phyloP scores from a whole-genome alignment of 108 stramenopile species.

The Cylindrotheca closterium region DNA sequence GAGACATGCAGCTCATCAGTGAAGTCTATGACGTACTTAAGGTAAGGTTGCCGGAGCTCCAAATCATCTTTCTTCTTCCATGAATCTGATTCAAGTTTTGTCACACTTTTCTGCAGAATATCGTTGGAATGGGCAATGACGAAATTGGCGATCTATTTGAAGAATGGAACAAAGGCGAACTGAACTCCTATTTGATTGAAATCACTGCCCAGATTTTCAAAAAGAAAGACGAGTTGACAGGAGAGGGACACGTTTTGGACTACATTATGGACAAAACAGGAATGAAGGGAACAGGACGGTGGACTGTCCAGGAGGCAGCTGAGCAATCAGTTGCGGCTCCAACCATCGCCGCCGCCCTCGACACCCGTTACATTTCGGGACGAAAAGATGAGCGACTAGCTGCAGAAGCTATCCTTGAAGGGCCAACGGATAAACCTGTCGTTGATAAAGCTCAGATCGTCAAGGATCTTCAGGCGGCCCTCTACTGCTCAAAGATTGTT shows the following conservation, averaged over 20 bases:
- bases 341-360: constrained; percentile 95
- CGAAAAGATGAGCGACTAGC: constrained; percentile 92
- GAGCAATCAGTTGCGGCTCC: constrained; percentile 95
- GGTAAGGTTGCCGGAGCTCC: constrained; percentile 4
- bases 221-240: constrained; percentile 82
- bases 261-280: constrained; percentile 97
- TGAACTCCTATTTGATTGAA: constrained; percentile 95
- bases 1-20: constrained; percentile 98
- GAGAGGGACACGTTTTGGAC: constrained; percentile 83
- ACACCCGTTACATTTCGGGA: constrained; percentile 88
- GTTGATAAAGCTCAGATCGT: constrained; percentile 90
- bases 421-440: constrained; percentile 73
- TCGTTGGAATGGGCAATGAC: constrained; percentile 88
- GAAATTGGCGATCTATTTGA: constrained; percentile 91
- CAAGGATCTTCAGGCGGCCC: constrained; percentile 87
- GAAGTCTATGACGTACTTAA: constrained; percentile 95
- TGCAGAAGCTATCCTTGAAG: constrained; percentile 79
- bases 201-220: constrained; percentile 92
- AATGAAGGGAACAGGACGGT: constrained; percentile 98
- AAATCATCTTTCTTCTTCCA: neutral
- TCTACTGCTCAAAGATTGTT: constrained; percentile 96
- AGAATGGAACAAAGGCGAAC: constrained; percentile 90
- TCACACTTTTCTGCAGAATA: constrained; percentile 19
- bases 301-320: constrained; percentile 99
- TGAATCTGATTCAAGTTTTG: neutral